Percentiles rank a stretch among this genome's conserved stretches.
phyloP scores from a whole-genome alignment of 2,329 filamentous ascomycete species.

The Ophiostoma australiae region DNA sequence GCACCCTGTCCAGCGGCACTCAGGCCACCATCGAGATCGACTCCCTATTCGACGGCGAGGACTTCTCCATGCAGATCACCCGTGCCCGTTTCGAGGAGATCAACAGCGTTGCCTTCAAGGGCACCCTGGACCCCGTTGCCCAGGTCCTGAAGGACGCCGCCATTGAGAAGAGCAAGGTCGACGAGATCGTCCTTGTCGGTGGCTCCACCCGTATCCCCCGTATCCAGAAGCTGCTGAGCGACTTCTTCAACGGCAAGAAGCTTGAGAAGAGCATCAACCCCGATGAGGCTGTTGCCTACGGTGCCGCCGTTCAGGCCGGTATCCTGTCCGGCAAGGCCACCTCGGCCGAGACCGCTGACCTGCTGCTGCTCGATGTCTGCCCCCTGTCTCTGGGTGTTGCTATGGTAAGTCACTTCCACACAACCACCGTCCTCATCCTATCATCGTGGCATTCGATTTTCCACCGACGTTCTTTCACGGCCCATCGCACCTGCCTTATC shows the following conservation, averaged over 20 bases:
- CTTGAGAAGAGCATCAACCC: conserved; percentile 99
- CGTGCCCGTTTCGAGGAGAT: conserved; percentile 98
- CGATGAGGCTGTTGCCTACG: conserved; percentile 97
- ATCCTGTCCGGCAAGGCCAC: conserved; percentile 91
- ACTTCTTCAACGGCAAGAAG: conserved; percentile 99
- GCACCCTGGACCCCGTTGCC: conserved; percentile 90
- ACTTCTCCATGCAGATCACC: conserved; percentile 95
- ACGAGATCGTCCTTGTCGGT: conserved; percentile 98
- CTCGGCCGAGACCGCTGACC: conserved; percentile 87
- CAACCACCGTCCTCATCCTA: background rate
- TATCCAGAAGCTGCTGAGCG: conserved; percentile 98
- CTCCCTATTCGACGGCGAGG: conserved; percentile 95
- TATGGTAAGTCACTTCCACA: background rate
- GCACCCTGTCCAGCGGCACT: conserved; percentile 93
- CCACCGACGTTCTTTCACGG: background rate
- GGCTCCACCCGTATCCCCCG: conserved; percentile 97
- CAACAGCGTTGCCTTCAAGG: conserved; percentile 90
- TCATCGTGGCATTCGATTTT: background rate
- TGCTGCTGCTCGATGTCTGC: conserved; percentile 92
- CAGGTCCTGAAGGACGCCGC: conserved; percentile 92
- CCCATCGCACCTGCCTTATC: conserved; percentile 4
- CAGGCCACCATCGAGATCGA: conserved; percentile 98
- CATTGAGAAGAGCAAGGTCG: conserved; percentile 84
- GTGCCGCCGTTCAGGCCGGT: conserved; percentile 97
- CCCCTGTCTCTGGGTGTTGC: conserved; percentile 93